These are phyloP conservation scores for Aegle marmelos DNA, from an alignment of 345 rosid species.

Conservation along the genomic window DNA sequence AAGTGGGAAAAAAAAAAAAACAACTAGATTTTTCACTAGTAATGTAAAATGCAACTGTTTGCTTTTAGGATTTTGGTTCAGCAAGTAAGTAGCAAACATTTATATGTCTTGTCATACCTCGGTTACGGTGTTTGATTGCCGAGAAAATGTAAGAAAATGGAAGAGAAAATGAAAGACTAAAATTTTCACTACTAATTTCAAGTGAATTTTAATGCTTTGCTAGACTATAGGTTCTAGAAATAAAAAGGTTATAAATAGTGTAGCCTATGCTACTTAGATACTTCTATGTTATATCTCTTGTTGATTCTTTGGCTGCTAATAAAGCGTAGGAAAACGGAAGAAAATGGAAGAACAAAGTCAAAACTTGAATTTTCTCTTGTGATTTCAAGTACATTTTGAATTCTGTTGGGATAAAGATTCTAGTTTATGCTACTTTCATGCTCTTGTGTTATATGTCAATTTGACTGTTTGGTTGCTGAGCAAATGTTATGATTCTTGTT, in stretches of 20 bases:
- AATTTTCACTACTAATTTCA: neutral
- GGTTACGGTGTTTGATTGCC: conserved; percentile 1
- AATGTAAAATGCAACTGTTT: neutral
- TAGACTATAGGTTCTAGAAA: neutral
- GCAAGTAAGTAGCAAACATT: neutral
- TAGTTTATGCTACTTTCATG: neutral
- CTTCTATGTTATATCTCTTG: neutral
- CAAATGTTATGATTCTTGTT: neutral
- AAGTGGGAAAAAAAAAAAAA: neutral
- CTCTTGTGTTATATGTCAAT: neutral
- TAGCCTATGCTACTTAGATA: neutral
- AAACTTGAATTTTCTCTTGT: neutral
- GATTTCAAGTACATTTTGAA: neutral
- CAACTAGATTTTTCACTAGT: neutral
- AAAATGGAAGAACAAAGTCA: neutral
- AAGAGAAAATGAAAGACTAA: neutral
- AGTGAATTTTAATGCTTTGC: neutral
- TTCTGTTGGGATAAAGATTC: neutral
- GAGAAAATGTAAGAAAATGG: conserved; percentile 4
- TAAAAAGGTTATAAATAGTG: neutral
- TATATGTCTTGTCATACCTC: too few relatives aligned
- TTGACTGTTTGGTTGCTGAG: neutral
- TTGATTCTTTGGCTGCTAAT: neutral
- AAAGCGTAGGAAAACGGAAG: neutral
- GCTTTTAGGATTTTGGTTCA: neutral